Evolutionary conservation across 768 basidiomycete genomes (phyloP).

Genomic region (Amanita molliuscula): DNA sequence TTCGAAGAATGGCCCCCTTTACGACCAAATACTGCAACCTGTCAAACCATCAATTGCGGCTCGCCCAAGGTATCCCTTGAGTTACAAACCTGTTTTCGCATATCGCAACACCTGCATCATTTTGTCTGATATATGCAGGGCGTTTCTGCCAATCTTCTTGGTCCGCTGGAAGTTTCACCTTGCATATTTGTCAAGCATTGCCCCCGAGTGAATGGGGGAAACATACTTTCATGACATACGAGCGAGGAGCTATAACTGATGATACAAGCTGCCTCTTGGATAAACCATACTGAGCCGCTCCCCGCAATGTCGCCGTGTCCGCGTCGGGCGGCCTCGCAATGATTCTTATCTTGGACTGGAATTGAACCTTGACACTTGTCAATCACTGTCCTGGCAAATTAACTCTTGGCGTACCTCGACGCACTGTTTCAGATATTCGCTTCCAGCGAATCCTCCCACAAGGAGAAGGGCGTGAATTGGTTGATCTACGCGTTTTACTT

Average conservation of each 20-base stretch:
- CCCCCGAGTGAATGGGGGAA: neutral
- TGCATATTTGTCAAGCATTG: neutral
- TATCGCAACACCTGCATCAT: slow-evolving; percentile 65
- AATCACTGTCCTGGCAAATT: slow-evolving; percentile 6
- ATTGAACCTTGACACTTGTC: slow-evolving; percentile 40
- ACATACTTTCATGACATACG: slow-evolving; percentile 78
- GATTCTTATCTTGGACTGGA: slow-evolving; percentile 53
- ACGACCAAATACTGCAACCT: slow-evolving; percentile 83
- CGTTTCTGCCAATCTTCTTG: slow-evolving; percentile 74
- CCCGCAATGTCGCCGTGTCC: slow-evolving; percentile 81
- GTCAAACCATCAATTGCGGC: slow-evolving; percentile 17
- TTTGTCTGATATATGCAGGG: slow-evolving; percentile 75
- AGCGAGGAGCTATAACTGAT: slow-evolving; percentile 70
- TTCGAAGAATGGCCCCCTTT: slow-evolving; percentile 79
- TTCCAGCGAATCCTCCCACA: slow-evolving; percentile 84
- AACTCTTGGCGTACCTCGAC: slow-evolving; percentile 46
- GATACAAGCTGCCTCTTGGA: slow-evolving; percentile 70
- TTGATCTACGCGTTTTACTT: slow-evolving; percentile 56
- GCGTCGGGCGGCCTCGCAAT: slow-evolving; percentile 81
- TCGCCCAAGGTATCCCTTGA: slow-evolving; percentile 10
- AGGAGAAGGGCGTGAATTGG: slow-evolving; percentile 76
- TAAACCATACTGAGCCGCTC: slow-evolving; percentile 82
- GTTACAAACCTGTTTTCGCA: slow-evolving; percentile 71
- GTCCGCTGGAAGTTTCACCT: slow-evolving; percentile 87
- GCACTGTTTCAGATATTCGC: slow-evolving; percentile 73